A percentile compares a stretch with the other conserved stretches of the same genome.
phyloP scores from a whole-genome alignment of 768 basidiomycete genomes.

The Suillus alpinus region DNA sequence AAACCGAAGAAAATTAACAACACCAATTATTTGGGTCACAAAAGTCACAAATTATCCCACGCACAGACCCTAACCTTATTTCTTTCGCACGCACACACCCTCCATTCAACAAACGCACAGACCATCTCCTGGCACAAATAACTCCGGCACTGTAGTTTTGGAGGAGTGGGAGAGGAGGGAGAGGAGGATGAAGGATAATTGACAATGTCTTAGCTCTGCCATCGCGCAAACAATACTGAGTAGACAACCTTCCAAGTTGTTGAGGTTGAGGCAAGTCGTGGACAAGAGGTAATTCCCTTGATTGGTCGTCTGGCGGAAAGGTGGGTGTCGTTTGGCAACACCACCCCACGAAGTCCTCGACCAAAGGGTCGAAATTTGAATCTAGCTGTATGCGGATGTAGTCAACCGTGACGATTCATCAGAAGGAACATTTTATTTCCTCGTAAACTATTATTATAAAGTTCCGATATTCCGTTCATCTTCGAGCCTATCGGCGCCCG shows the following conservation, averaged over 20 bases:
- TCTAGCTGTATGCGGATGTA: neutral
- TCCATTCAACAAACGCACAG: slow-evolving; percentile 15
- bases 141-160: neutral
- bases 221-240: neutral
- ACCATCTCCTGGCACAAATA: neutral
- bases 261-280: neutral
- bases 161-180: neutral
- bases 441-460: neutral
- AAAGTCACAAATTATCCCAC: slow-evolving; percentile 34
- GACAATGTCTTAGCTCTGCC: neutral
- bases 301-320: neutral
- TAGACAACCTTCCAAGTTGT: neutral
- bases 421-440: neutral
- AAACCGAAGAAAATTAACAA: slow-evolving; percentile 38
- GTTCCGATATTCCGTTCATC: neutral
- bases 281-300: neutral
- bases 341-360: neutral
- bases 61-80: slow-evolving; percentile 45
- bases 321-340: slow-evolving; percentile 1
- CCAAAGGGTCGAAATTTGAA: neutral
- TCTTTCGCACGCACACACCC: slow-evolving; percentile 29
- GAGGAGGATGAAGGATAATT: neutral
- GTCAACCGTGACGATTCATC: neutral
- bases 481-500: neutral
- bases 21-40: slow-evolving; percentile 38